A percentile compares a stretch with the other conserved stretches of the same genome.
phyloP scores from a whole-genome alignment of 202 grass and related monocot species.

The Miscanthus sacchariflorus region DNA sequence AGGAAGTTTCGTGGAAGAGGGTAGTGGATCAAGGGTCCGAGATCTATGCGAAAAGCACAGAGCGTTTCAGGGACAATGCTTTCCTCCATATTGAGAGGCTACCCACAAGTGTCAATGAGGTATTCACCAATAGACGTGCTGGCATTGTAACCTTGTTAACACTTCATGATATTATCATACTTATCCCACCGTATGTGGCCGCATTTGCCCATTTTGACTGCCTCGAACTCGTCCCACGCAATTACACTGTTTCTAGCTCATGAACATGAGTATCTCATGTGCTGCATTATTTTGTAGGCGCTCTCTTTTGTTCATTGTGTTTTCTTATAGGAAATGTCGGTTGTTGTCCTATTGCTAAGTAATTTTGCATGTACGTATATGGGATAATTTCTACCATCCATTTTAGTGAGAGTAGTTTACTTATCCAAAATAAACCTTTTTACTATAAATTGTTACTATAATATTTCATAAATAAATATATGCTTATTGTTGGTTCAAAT shows the following conservation, averaged over 20 bases:
- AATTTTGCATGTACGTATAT: not conserved
- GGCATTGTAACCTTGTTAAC: not conserved
- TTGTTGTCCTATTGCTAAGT: not conserved
- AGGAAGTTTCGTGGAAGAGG: not conserved
- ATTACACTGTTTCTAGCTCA: not conserved
- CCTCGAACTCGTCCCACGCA: not conserved
- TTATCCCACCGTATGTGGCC: not conserved
- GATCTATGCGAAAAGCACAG: not conserved
- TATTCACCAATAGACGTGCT: not conserved
- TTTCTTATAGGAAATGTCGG: not conserved
- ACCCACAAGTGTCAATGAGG: not conserved
- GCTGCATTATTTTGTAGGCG: rapidly evolving
- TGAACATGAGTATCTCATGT: not conserved
- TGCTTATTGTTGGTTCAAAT: too few relatives aligned
- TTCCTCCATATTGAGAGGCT: not conserved
- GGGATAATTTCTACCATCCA: not conserved
- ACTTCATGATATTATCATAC: not conserved
- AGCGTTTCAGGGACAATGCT: not conserved
- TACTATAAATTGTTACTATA: not conserved
- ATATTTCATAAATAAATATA: not conserved
- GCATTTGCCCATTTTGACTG: not conserved
- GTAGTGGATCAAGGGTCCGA: too few relatives aligned
- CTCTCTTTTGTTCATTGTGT: not conserved
- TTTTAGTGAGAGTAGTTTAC: not conserved
- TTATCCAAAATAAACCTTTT: not conserved